Conservation (phyloP, 805 yeast species). For the Alloascoidea hylecoeti region DNA sequence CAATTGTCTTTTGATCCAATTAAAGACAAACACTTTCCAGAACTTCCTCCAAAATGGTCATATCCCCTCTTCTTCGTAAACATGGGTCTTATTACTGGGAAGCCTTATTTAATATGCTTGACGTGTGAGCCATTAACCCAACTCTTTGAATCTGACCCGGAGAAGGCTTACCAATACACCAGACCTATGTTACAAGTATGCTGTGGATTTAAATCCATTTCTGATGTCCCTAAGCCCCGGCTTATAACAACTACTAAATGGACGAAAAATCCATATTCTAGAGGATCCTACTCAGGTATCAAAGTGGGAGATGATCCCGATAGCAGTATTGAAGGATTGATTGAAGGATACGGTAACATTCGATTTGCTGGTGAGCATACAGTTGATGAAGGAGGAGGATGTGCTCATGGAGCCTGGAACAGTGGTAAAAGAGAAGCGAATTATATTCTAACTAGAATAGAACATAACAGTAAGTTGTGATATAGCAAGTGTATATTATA, state of each 20-base stretch:
- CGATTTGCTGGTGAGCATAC: slow-evolving; percentile 93
- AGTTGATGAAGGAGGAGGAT: slow-evolving; percentile 74
- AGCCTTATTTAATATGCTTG: slow-evolving; percentile 46
- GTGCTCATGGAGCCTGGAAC: slow-evolving; percentile 83
- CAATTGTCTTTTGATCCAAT: too few species aligned
- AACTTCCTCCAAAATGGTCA: slow-evolving; percentile 20
- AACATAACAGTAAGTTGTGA: too few species aligned
- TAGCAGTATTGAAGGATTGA: slow-evolving; percentile 42
- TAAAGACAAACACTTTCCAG: neutral
- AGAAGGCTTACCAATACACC: slow-evolving; percentile 40
- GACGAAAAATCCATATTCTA: slow-evolving; percentile 54
- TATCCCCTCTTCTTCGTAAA: slow-evolving; percentile 54
- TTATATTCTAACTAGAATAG: too few species aligned
- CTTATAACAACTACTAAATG: slow-evolving; percentile 39
- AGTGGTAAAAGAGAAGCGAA: slow-evolving; percentile 61
- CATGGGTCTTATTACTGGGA: slow-evolving; percentile 29
- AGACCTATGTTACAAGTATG: slow-evolving; percentile 30
- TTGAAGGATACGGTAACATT: slow-evolving; percentile 40
- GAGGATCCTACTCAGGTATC: slow-evolving; percentile 72
- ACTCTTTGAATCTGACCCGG: slow-evolving; percentile 33
- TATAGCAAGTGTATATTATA: too few species aligned
- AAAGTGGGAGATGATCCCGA: slow-evolving; percentile 57
- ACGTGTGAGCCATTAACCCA: slow-evolving; percentile 65
- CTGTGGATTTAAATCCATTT: slow-evolving; percentile 9
- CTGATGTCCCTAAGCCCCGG: slow-evolving; percentile 21